Evolutionary conservation across 108 stramenopile genomes (phyloP).

Genomic region (Pseudonitzschia multiseries): DNA sequence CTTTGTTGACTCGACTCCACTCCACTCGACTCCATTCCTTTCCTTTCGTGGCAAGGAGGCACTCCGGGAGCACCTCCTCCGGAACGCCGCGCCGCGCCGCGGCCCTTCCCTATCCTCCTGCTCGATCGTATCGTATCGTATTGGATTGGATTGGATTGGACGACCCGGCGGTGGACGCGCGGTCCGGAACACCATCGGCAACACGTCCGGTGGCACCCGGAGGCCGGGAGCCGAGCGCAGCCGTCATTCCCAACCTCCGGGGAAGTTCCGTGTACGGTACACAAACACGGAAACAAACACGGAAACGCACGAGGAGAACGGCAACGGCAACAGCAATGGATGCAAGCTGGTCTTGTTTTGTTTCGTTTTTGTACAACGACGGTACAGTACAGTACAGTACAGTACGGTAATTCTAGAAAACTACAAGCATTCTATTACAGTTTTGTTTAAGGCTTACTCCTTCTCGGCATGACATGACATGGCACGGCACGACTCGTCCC

Average conservation of each 20-base stretch:
- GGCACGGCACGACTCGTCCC: no score
- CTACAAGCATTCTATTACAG: neutral
- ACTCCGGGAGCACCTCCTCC: conserved; percentile 49
- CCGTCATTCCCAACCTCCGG: conserved; percentile 25
- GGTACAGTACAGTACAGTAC: no score
- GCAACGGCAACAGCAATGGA: neutral
- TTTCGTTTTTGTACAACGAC: no score
- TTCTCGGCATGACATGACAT: no score
- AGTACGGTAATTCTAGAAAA: no score
- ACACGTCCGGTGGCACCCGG: conserved; percentile 26
- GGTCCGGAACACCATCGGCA: conserved; percentile 3
- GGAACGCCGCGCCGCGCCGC: conserved; percentile 59
- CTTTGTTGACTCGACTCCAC: conserved; percentile 45
- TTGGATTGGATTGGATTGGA: conserved; percentile 29
- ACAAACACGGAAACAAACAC: no score
- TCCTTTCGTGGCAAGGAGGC: conserved; percentile 48
- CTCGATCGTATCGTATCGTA: conserved; percentile 22
- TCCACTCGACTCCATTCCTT: no score
- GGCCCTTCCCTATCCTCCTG: conserved; percentile 41
- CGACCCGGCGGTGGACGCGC: conserved; percentile 8
- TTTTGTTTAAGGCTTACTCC: neutral
- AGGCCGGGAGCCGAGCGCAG: conserved; percentile 16
- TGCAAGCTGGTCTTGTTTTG: no score
- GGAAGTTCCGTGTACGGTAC: conserved; percentile 36
- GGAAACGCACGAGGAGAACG: conserved; percentile 6